phyloP scores from a whole-genome alignment of 495 filamentous ascomycete genomes.

The Penicillium coprophilum region DNA sequence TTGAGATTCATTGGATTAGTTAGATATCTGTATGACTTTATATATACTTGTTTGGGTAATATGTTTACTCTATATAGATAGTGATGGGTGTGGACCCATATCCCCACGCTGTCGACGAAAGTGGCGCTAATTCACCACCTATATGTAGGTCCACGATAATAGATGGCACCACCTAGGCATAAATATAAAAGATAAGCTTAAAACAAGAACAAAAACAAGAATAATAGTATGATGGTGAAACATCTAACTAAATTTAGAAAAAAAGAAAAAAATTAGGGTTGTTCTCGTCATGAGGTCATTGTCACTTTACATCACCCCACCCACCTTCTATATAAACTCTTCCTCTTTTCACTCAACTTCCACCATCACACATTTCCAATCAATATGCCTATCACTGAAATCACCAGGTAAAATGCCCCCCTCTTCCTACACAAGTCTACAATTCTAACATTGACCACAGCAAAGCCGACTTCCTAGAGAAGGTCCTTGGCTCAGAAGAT shows the following conservation, averaged over 20 bases:
- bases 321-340: background rate
- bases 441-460: constrained; percentile 8
- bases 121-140: background rate
- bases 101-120: background rate
- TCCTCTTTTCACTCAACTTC: background rate
- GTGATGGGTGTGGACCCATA: background rate
- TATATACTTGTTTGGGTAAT: background rate
- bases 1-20: background rate
- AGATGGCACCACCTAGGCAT: too few species aligned
- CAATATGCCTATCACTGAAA: constrained; percentile 8
- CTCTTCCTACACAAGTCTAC: background rate
- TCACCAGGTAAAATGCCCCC: constrained; percentile 1
- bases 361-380: background rate
- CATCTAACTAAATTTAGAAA: too few species aligned
- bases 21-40: background rate
- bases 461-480: constrained; percentile 26
- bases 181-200: too few species aligned
- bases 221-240: too few species aligned
- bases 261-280: too few species aligned
- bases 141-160: too few species aligned
- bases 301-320: background rate
- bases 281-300: too few species aligned
- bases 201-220: too few species aligned
- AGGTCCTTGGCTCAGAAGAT: constrained; percentile 27
- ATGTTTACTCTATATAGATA: background rate